phyloP scores from a whole-genome alignment of 495 filamentous ascomycete species.

The Penicillium canariense region DNA sequence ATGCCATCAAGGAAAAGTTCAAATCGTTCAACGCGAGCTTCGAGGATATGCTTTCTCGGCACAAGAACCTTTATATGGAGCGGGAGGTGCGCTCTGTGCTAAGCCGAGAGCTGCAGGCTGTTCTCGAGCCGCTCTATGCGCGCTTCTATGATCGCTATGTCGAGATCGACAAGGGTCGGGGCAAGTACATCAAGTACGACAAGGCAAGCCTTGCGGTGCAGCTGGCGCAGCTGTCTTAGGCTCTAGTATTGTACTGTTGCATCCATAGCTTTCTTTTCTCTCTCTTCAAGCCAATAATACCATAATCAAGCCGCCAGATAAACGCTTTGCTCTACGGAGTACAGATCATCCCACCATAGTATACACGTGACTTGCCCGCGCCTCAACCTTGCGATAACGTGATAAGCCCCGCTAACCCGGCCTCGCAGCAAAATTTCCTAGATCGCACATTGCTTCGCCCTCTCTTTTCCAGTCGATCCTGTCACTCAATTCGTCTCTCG shows the following conservation, averaged over 20 bases:
- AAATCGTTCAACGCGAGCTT: slow-evolving; percentile 86
- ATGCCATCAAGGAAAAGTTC: slow-evolving; percentile 95
- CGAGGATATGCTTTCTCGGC: slow-evolving; percentile 77
- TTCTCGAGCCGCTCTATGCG: slow-evolving; percentile 91
- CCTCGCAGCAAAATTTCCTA: slow-evolving; percentile 35
- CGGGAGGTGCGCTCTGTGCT: slow-evolving; percentile 78
- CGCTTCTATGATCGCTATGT: slow-evolving; percentile 98
- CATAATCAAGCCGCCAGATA: slow-evolving; percentile 14
- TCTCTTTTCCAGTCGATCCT: slow-evolving; percentile 15
- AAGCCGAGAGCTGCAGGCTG: slow-evolving; percentile 76
- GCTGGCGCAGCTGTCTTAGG: slow-evolving; percentile 39
- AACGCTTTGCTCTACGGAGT: not conserved
- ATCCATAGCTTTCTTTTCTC: not conserved
- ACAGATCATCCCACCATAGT: slow-evolving; percentile 1
- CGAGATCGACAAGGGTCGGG: slow-evolving; percentile 93
- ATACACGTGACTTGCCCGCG: slow-evolving; percentile 16
- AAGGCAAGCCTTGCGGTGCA: slow-evolving; percentile 59
- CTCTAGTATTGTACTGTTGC: not conserved
- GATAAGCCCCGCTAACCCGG: slow-evolving; percentile 41
- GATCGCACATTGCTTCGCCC: slow-evolving; percentile 23
- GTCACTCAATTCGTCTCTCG: slow-evolving; percentile 27
- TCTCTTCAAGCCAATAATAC: slow-evolving; percentile 4
- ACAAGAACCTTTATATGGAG: slow-evolving; percentile 82
- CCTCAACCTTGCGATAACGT: slow-evolving; percentile 36
- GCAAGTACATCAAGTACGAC: slow-evolving; percentile 97